These are phyloP conservation scores for Salix brachista DNA, from an alignment of 345 rosid genomes.

Conservation along the genomic window DNA sequence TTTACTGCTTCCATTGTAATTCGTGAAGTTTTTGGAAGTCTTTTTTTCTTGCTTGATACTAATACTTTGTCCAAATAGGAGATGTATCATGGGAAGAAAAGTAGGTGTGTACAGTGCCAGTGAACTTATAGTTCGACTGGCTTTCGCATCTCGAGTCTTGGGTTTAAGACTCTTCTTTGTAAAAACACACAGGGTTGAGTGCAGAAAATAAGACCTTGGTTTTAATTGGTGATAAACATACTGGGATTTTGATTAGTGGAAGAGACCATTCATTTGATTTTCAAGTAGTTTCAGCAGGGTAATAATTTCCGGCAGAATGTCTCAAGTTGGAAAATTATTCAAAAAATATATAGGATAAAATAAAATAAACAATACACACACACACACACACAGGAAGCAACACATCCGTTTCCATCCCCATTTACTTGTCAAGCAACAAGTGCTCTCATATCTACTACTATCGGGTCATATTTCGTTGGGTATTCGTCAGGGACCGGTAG, in stretches of 20 bases:
- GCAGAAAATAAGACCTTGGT: neutral
- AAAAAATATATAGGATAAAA: too few species aligned
- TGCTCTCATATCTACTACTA: too few species aligned
- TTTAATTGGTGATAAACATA: neutral
- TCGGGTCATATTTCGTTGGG: too few species aligned
- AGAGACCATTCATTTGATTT: neutral
- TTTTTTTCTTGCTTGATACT: neutral
- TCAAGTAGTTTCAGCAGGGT: neutral
- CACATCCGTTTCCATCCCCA: too few species aligned
- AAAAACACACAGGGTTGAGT: neutral
- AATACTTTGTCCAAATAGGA: neutral
- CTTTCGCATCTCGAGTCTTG: neutral
- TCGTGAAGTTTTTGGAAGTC: neutral
- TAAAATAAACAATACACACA: too few species aligned
- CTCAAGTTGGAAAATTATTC: too few species aligned
- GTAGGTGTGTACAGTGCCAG: neutral
- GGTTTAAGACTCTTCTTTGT: too few species aligned
- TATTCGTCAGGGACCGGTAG: too few species aligned
- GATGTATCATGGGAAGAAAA: neutral
- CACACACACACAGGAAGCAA: too few species aligned
- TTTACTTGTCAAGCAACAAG: too few species aligned
- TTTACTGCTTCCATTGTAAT: neutral
- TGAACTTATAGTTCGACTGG: too few species aligned
- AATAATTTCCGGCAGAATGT: neutral
- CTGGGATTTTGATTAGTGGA: neutral